A percentile compares a stretch with the other conserved stretches of the same genome.
phyloP scores from a whole-genome alignment of 169 alveolate species.

The Perkinsus olseni region DNA sequence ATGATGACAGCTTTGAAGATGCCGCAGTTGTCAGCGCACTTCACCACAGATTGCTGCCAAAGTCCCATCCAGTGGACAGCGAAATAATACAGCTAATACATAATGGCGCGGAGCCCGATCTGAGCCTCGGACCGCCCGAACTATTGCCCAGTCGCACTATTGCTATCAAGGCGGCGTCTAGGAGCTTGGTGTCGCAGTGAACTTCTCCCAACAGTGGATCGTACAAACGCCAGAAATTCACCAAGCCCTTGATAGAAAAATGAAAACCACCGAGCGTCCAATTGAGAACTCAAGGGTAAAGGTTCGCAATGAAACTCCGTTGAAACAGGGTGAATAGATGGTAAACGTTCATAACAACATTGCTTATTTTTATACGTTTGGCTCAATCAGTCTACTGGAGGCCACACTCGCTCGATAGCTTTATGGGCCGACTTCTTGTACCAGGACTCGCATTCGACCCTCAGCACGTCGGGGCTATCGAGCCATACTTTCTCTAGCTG shows the following conservation, averaged over 20 bases:
- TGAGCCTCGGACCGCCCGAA: no score
- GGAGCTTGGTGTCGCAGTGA: no score
- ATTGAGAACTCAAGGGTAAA: no score
- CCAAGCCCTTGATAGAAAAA: no score
- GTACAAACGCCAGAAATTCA: no score
- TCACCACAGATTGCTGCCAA: conserved; percentile 46
- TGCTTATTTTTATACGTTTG: neutral
- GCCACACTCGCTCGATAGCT: neutral
- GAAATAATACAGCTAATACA: no score
- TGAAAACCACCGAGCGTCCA: no score
- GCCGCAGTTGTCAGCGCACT: conserved; percentile 47
- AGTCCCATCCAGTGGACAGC: conserved; percentile 26
- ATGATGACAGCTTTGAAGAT: conserved; percentile 46
- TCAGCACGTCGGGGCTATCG: neutral
- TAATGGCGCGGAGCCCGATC: neutral
- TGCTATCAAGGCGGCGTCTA: no score
- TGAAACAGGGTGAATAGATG: no score
- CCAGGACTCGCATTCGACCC: neutral
- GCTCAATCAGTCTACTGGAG: neutral
- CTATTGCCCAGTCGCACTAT: no score
- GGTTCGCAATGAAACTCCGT: no score
- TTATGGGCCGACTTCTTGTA: neutral
- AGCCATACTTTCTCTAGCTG: neutral
- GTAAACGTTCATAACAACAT: neutral
- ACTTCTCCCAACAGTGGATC: no score